These are phyloP conservation scores for Ceratobasidium theobromae DNA, from an alignment of 1,284 basidiomycete genomes.

Conservation along the genomic window DNA sequence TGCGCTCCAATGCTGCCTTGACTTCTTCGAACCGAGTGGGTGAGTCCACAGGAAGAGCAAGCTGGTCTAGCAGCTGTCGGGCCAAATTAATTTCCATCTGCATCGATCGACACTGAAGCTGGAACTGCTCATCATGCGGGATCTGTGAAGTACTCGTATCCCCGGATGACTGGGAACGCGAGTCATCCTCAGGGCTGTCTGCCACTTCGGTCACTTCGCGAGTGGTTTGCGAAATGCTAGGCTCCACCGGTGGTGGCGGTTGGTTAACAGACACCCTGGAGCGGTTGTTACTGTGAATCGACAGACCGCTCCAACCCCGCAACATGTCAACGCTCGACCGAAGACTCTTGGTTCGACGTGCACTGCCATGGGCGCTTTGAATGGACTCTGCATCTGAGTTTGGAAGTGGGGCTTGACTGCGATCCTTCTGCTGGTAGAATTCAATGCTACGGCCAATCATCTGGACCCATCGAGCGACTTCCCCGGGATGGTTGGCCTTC, in stretches of 20 bases:
- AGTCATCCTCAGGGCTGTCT: constrained; percentile 4
- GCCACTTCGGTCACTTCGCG: not conserved
- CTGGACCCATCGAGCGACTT: constrained; percentile 85
- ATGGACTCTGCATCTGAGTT: constrained; percentile 37
- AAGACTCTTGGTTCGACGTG: constrained; percentile 10
- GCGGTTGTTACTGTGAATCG: constrained; percentile 12
- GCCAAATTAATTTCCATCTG: constrained; percentile 81
- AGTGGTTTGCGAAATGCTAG: not conserved
- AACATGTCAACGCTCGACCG: constrained; percentile 27
- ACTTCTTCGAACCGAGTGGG: constrained; percentile 46
- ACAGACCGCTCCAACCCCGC: constrained; percentile 22
- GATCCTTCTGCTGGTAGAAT: constrained; percentile 45
- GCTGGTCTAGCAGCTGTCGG: constrained; percentile 61
- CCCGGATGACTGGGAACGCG: not conserved
- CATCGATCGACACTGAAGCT: constrained; percentile 73
- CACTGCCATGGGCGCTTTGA: constrained; percentile 25
- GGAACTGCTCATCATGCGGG: constrained; percentile 69
- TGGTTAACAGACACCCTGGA: not conserved
- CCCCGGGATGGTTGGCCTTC: constrained; percentile 86
- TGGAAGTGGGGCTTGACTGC: not conserved
- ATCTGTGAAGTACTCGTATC: constrained; percentile 42
- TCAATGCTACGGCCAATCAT: constrained; percentile 75
- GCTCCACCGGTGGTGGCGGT: not conserved
- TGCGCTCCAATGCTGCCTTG: constrained; percentile 63
- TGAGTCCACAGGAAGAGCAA: constrained; percentile 45